Evolutionary conservation across 2,329 filamentous ascomycete genomes (phyloP).

Genomic region (Fusarium xylarioides): DNA sequence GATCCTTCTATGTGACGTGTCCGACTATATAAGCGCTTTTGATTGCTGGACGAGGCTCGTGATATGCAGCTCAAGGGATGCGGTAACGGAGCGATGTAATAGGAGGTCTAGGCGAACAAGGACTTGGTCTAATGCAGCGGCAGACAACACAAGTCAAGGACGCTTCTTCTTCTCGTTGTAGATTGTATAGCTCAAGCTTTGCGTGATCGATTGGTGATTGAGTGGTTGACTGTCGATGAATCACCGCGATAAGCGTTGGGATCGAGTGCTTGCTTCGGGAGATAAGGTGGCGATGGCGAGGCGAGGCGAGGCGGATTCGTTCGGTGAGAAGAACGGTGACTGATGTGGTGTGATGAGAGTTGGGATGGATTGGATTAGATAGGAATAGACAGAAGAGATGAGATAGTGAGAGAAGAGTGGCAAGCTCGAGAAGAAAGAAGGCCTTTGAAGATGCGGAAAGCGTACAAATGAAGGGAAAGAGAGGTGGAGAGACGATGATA

Average conservation of each 20-base stretch:
- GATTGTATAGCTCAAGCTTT: constrained; percentile 29
- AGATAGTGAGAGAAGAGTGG: constrained; percentile 40
- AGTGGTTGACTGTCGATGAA: constrained; percentile 17
- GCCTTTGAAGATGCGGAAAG: constrained; percentile 46
- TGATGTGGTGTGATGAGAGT: neutral
- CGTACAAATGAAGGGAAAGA: constrained; percentile 46
- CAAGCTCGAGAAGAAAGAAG: constrained; percentile 51
- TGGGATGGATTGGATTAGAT: constrained; percentile 27
- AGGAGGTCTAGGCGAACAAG: constrained; percentile 30
- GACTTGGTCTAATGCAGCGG: constrained; percentile 30
- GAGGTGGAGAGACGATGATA: constrained; percentile 47
- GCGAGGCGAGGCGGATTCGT: constrained; percentile 40
- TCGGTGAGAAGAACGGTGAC: constrained; percentile 30
- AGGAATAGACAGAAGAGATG: constrained; percentile 32
- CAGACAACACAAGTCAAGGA: constrained; percentile 38
- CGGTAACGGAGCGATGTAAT: constrained; percentile 15
- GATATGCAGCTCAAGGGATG: constrained; percentile 11
- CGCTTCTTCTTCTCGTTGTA: constrained; percentile 48
- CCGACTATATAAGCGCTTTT: constrained; percentile 11
- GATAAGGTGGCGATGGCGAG: constrained; percentile 35
- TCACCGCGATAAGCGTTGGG: constrained; percentile 36
- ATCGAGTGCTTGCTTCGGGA: constrained; percentile 35
- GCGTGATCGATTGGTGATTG: constrained; percentile 27
- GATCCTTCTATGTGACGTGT: constrained; percentile 22
- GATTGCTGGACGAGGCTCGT: constrained; percentile 21